Evolutionary conservation across 139 green algal species (phyloP).

Genomic region (Helicosporidium sp.): DNA sequence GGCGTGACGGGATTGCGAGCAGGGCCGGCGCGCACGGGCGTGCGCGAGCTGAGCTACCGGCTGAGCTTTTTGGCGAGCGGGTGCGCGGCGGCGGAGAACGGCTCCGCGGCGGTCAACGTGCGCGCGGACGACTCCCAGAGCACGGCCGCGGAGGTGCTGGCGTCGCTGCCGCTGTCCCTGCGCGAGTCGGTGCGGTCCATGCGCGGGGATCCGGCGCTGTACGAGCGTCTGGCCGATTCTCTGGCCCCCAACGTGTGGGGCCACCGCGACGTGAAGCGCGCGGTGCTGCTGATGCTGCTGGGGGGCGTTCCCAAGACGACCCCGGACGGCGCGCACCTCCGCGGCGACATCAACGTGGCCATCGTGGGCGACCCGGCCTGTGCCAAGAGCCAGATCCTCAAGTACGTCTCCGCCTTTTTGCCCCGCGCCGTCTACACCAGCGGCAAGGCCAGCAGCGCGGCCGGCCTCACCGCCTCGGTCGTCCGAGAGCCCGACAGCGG

Average conservation of each 20-base stretch:
- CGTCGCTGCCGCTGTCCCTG: slow-evolving; percentile 21
- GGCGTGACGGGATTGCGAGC: slow-evolving; percentile 48
- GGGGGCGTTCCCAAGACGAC: slow-evolving; percentile 78
- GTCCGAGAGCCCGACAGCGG: slow-evolving; percentile 71
- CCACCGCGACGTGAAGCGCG: slow-evolving; percentile 64
- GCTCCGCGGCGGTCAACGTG: slow-evolving; percentile 58
- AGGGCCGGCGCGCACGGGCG: slow-evolving; percentile 32
- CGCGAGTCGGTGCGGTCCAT: slow-evolving; percentile 20
- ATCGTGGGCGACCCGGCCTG: slow-evolving; percentile 90
- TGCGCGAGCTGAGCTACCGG: slow-evolving; percentile 77
- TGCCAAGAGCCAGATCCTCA: slow-evolving; percentile 81
- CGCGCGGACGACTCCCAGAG: slow-evolving; percentile 35
- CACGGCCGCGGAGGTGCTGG: slow-evolving; percentile 36
- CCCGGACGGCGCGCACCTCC: slow-evolving; percentile 62
- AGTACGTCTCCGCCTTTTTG: slow-evolving; percentile 68
- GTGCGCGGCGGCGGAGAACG: slow-evolving; percentile 25
- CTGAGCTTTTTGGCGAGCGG: slow-evolving; percentile 70
- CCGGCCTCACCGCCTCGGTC: slow-evolving; percentile 88
- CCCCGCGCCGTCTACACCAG: slow-evolving; percentile 88
- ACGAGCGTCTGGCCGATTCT: slow-evolving; percentile 38
- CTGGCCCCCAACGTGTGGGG: slow-evolving; percentile 74
- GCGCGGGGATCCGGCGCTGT: slow-evolving; percentile 25
- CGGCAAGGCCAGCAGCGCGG: slow-evolving; percentile 84
- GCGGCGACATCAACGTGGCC: slow-evolving; percentile 97
- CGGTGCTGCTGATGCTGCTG: slow-evolving; percentile 81